Base-by-base conservation (phyloP, 805 yeast species). In the Saccharomycopsis malanga region DNA sequence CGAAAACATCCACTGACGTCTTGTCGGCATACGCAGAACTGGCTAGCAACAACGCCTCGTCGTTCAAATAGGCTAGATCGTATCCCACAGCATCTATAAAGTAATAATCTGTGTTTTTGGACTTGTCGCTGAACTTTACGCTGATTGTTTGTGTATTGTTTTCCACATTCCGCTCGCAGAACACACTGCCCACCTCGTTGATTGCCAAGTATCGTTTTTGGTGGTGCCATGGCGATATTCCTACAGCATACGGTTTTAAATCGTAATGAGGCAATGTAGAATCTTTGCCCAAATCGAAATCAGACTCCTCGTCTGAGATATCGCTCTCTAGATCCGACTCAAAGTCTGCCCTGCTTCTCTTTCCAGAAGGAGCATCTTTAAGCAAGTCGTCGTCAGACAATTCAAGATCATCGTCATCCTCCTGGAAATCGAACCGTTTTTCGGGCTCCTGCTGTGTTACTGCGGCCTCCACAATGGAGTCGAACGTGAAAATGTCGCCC, bases 171-270 rank as follows among this genome's bases (percentile, higher is more conserved):
- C 34, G 39, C 35, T 52, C 55, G 21, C 40, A 25, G 21, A 94
- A 84, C 0, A 81, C 83, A 59, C 86, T 85, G 0, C 97, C 98
- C 24, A 79, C 67, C 7, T 82, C 70, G 56, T 86, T 86, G 73
- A 89, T 86, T 18, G 87, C 78, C 35, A 91, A 64, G 57, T 87
- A 89, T 45, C 96, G 71, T 62, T 91, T 75, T 44, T 78, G 76
- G 44, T 67, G 65, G 27, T 64, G 63, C 83, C 89, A 88, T 0
- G 96, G 95, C 0, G 98, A 91, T 4, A 83, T 76, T 1, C 98
- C 98, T 1, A 87, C 84, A 2, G 95, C 87, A 56, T 79, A 83
- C 0, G 96, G 89, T 39, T 65, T 68, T 24, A 79, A 57, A 6
- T 65, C 67, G 42, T 65, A 67, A 34, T 44, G 51, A 3, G 55